A percentile compares a stretch with the other conserved stretches of the same genome.
Evolutionary conservation across 257 asterid genomes (phyloP).

Genomic region (Solanum phureja): DNA sequence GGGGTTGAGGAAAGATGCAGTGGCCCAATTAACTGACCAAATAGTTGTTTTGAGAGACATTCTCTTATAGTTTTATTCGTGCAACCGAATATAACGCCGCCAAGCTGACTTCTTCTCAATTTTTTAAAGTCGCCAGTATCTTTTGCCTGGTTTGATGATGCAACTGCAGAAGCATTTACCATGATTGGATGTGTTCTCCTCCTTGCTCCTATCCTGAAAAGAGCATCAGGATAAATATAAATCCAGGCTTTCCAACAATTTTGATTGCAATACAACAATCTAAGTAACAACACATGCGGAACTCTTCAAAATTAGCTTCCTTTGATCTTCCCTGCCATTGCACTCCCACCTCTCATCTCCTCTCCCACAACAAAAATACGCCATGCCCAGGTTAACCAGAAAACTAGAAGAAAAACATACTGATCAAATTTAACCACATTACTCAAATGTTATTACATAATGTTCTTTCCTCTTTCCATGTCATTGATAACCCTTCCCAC

Average conservation of each 20-base stretch:
- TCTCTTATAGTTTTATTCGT: slow-evolving; percentile 20
- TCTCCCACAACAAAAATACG: not conserved
- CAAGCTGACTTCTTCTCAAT: slow-evolving; percentile 20
- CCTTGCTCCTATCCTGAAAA: slow-evolving; percentile 40
- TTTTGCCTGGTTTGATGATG: not conserved
- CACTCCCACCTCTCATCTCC: not conserved
- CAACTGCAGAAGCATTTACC: slow-evolving; percentile 12
- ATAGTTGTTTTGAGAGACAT: slow-evolving; percentile 24
- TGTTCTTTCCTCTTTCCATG: not conserved
- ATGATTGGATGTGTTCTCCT: slow-evolving; percentile 13
- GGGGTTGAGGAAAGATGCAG: not conserved
- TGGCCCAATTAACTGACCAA: slow-evolving; percentile 19
- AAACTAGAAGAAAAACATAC: not conserved
- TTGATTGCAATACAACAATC: not conserved
- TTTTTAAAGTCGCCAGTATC: slow-evolving; percentile 4
- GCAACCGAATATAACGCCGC: slow-evolving; percentile 40
- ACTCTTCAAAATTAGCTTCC: not conserved
- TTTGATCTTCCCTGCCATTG: not conserved
- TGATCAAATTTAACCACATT: not conserved
- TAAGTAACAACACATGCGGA: not conserved
- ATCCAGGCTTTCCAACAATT: not conserved
- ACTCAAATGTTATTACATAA: not conserved
- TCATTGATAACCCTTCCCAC: not conserved
- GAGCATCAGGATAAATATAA: not conserved
- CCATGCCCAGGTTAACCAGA: not conserved